These are phyloP conservation scores for Carex kokanica DNA, from an alignment of 176 grass and related monocot species.

Conservation along the genomic window DNA sequence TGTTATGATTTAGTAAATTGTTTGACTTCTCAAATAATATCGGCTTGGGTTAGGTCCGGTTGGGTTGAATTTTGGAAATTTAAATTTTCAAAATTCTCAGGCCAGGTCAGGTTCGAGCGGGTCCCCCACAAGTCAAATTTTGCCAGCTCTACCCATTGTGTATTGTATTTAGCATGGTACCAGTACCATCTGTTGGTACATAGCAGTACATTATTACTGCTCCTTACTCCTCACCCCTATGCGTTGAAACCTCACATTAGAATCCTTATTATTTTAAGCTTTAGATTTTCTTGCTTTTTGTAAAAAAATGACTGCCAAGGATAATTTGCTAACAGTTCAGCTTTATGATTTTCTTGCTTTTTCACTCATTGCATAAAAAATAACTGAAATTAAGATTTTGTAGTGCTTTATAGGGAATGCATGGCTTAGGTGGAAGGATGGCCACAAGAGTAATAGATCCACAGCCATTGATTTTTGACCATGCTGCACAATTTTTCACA, in stretches of 20 bases:
- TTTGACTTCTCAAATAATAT: not conserved
- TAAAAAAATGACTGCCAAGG: too few relatives aligned
- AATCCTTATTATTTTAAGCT: not conserved
- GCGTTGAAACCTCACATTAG: not conserved
- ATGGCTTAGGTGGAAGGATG: slow-evolving; percentile 80
- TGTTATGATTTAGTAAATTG: not conserved
- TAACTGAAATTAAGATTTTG: slow-evolving; percentile 12
- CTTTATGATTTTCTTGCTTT: not conserved
- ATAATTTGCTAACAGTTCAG: not conserved
- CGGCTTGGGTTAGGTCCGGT: not conserved
- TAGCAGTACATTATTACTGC: not conserved
- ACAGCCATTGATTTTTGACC: slow-evolving; percentile 63
- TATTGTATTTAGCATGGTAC: not conserved
- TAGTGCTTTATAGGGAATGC: slow-evolving; percentile 63
- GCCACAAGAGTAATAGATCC: slow-evolving; percentile 53
- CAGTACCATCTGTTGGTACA: not conserved
- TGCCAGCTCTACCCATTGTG: not conserved
- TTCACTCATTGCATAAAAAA: not conserved
- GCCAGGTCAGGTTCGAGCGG: not conserved
- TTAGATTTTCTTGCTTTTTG: too few relatives aligned
- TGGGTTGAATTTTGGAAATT: not conserved
- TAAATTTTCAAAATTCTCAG: not conserved
- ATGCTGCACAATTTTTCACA: slow-evolving; percentile 93
- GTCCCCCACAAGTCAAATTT: not conserved
- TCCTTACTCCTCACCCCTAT: not conserved